Conservation (phyloP, 148 eudicot genomes). For the Chenopodium suecicum region DNA sequence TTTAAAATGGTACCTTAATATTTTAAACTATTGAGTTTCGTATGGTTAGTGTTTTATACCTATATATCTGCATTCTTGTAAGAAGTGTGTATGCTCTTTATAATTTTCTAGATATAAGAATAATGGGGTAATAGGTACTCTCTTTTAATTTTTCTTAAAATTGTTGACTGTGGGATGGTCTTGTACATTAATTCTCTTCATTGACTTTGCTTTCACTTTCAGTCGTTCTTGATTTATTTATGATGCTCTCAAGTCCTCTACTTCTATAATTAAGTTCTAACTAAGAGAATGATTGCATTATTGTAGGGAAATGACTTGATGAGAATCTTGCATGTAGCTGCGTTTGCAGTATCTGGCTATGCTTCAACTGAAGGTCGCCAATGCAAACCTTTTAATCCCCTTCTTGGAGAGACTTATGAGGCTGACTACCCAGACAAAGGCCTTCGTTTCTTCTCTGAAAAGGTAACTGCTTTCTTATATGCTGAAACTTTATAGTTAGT, state of each 20-base stretch:
- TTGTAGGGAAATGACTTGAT: slow-evolving; percentile 90
- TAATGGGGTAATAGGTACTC: neutral
- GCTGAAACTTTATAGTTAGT: neutral
- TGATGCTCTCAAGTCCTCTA: neutral
- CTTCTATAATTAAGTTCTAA: neutral
- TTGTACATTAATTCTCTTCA: neutral
- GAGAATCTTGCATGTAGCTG: slow-evolving; percentile 87
- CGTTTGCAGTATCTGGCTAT: slow-evolving; percentile 96
- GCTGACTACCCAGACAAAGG: slow-evolving; percentile 98
- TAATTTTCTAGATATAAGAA: neutral
- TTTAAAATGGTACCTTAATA: neutral
- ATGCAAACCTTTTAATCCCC: slow-evolving; percentile 98
- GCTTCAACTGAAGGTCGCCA: slow-evolving; percentile 98
- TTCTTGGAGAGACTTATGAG: slow-evolving; percentile 95
- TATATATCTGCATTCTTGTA: neutral
- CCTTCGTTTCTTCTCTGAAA: slow-evolving; percentile 86
- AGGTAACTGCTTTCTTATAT: slow-evolving; percentile 45
- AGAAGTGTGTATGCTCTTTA: neutral
- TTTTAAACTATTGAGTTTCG: neutral
- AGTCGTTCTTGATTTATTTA: neutral
- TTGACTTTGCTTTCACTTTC: slow-evolving; percentile 11
- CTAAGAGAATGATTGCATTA: slow-evolving; percentile 16
- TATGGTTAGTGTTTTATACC: neutral
- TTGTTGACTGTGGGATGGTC: neutral
- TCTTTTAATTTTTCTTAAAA: neutral